phyloP scores from a whole-genome alignment of 352 stramenopile species.

The Phytophthora fragariae region DNA sequence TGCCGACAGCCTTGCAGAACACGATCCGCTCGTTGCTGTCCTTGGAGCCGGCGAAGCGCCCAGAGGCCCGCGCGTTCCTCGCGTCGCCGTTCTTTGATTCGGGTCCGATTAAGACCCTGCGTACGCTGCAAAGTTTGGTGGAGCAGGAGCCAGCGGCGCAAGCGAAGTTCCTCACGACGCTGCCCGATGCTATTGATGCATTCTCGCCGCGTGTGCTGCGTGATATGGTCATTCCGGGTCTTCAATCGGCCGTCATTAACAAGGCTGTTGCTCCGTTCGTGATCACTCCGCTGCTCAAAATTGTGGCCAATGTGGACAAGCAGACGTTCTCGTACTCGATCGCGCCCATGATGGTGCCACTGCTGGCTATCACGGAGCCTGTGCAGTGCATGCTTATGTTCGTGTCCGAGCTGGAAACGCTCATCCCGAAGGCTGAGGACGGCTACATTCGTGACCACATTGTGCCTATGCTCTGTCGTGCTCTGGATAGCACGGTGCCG shows the following conservation, averaged over 20 bases:
- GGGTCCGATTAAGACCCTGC: constrained; percentile 85
- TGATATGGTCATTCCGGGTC: constrained; percentile 85
- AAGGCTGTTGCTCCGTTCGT: constrained; percentile 88
- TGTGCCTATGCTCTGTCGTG: constrained; percentile 87
- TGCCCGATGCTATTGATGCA: constrained; percentile 76
- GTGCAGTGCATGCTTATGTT: constrained; percentile 93
- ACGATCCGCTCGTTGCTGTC: constrained; percentile 83
- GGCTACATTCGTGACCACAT: constrained; percentile 91
- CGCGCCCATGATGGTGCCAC: constrained; percentile 81
- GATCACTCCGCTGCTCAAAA: constrained; percentile 90
- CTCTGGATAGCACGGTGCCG: constrained; percentile 82
- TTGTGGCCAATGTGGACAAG: constrained; percentile 89
- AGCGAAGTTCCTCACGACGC: constrained; percentile 80
- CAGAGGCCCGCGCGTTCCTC: constrained; percentile 76
- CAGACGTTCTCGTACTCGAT: constrained; percentile 82
- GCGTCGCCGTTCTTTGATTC: constrained; percentile 90
- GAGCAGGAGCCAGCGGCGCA: constrained; percentile 85
- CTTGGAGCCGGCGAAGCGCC: constrained; percentile 67
- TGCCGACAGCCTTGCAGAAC: constrained; percentile 86
- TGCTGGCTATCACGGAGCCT: constrained; percentile 85
- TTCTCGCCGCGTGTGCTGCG: constrained; percentile 83
- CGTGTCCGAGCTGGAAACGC: constrained; percentile 81
- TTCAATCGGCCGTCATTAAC: constrained; percentile 87
- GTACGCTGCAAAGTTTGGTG: constrained; percentile 80
- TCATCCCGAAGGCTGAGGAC: constrained; percentile 88